These are phyloP conservation scores for Xylariales sp. DNA, from an alignment of 2,329 filamentous ascomycete species.

Conservation along the genomic window DNA sequence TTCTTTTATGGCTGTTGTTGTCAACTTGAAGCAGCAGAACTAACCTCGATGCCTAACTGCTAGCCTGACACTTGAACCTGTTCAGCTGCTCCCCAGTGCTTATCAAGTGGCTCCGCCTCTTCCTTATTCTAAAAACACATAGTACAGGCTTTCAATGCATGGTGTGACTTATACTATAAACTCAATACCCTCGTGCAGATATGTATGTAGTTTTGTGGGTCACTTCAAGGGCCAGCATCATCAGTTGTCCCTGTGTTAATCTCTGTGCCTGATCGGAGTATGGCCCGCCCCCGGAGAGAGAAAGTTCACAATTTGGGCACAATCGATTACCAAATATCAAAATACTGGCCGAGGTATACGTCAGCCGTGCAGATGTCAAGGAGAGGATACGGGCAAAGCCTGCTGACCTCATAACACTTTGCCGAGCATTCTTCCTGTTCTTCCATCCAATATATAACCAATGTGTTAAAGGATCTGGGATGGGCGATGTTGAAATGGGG, in stretches of 20 bases:
- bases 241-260: constrained; percentile 1
- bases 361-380: too few relatives aligned
- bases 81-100: too few relatives aligned
- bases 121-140: too few relatives aligned
- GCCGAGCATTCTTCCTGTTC: constrained; percentile 49
- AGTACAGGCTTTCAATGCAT: constrained; percentile 38
- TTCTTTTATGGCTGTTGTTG: too few relatives aligned
- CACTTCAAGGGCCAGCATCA: neutral
- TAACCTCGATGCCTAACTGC: too few relatives aligned
- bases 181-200: constrained; percentile 33
- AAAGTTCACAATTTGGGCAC: neutral
- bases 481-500: constrained; percentile 37
- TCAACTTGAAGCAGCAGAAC: too few relatives aligned
- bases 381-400: too few relatives aligned
- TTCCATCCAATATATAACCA: constrained; percentile 39
- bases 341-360: too few relatives aligned
- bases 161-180: constrained; percentile 37
- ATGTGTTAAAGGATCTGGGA: constrained; percentile 35
- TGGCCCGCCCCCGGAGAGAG: neutral
- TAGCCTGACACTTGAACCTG: too few relatives aligned
- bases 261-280: neutral
- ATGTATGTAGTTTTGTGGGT: constrained; percentile 25
- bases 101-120: too few relatives aligned
- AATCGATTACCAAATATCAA: constrained; percentile 15
- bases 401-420: constrained; percentile 26